phyloP scores from a whole-genome alignment of 2,329 filamentous ascomycete species.

The Penicillium sp. region DNA sequence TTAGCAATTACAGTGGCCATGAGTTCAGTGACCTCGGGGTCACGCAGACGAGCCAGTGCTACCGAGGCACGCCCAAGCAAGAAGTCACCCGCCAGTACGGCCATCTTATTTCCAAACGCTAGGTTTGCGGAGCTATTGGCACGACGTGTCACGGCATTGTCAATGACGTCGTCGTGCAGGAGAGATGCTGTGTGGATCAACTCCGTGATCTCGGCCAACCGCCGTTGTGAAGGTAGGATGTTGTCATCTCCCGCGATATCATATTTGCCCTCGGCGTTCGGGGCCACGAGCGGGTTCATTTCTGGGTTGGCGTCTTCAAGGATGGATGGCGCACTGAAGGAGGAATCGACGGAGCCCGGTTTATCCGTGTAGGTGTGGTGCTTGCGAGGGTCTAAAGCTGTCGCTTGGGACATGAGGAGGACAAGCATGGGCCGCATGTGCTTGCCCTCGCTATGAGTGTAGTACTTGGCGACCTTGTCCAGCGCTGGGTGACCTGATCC shows the following conservation, averaged over 20 bases:
- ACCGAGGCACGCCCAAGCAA: conserved; percentile 90
- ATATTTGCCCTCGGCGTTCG: conserved; percentile 39
- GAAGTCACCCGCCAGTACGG: conserved; percentile 95
- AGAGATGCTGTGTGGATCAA: conserved; percentile 96
- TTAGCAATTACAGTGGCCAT: conserved; percentile 96
- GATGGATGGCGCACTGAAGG: conserved; percentile 61
- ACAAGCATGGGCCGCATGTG: conserved; percentile 93
- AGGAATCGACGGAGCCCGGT: conserved; percentile 53
- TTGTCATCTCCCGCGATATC: conserved; percentile 49
- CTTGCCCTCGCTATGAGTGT: conserved; percentile 94
- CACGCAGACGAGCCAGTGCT: conserved; percentile 81
- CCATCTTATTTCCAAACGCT: conserved; percentile 99
- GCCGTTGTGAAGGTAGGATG: conserved; percentile 88
- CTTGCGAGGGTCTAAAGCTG: conserved; percentile 71
- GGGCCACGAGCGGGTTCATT: conserved; percentile 54
- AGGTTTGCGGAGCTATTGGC: conserved; percentile 86
- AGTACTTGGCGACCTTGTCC: conserved; percentile 96
- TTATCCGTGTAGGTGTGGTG: conserved; percentile 43
- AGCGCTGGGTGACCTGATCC: conserved; percentile 92
- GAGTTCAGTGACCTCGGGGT: conserved; percentile 92
- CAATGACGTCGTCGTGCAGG: conserved; percentile 97
- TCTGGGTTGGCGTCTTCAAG: conserved; percentile 83
- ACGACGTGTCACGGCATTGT: conserved; percentile 82
- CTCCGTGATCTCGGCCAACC: conserved; percentile 94
- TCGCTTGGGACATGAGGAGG: conserved; percentile 92